Conservation (phyloP, 2,329 filamentous ascomycete species). For the Aureobasidium sp. region DNA sequence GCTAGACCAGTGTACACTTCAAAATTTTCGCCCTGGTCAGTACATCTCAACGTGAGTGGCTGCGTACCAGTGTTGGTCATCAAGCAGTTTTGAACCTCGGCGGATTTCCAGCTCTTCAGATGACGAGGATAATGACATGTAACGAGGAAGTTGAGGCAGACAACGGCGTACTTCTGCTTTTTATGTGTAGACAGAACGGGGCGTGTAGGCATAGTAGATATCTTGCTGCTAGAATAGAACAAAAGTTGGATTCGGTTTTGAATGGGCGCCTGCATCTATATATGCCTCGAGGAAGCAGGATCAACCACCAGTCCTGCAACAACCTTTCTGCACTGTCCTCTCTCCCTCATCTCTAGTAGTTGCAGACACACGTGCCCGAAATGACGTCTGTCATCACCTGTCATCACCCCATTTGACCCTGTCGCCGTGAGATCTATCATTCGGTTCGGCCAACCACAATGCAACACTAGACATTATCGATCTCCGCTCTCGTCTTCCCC, state of each 20-base stretch:
- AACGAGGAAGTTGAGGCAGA: background rate
- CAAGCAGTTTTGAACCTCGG: background rate
- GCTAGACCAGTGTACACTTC: background rate
- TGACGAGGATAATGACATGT: background rate
- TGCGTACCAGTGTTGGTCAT: background rate
- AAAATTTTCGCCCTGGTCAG: background rate
- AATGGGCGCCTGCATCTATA: background rate
- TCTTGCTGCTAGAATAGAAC: background rate
- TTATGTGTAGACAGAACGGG: background rate
- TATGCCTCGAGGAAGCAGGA: background rate
- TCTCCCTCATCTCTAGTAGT: background rate
- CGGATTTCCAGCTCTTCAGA: background rate
- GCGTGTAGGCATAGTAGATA: background rate
- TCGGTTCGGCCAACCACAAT: constrained; percentile 5
- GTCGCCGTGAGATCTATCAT: background rate
- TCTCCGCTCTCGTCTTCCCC: background rate
- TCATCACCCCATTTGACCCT: constrained; percentile 10
- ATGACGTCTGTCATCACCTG: constrained; percentile 9
- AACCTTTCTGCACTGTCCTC: background rate
- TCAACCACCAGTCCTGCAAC: background rate
- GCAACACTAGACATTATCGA: background rate
- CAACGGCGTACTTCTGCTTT: background rate
- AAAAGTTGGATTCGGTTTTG: background rate
- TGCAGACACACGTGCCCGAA: background rate
- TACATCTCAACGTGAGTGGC: background rate